Percentiles rank a stretch among this genome's conserved stretches.
phyloP scores from a whole-genome alignment of 768 basidiomycete genomes.

The Trametes sanguinea region DNA sequence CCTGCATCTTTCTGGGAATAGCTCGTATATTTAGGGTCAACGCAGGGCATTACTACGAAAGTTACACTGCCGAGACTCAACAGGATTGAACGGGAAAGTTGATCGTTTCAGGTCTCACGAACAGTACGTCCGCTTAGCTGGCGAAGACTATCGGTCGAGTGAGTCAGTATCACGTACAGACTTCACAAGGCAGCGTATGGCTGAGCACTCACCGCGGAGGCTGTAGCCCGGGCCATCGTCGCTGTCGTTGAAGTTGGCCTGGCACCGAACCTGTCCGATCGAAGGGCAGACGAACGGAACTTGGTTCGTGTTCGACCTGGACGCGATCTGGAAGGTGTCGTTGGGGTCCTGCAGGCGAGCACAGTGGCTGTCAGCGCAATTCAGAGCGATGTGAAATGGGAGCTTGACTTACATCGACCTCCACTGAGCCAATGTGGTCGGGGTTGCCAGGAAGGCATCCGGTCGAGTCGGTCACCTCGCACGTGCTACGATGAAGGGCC shows the following conservation, averaged over 20 bases:
- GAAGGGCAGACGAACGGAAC: conserved; percentile 13
- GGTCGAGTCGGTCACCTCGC: conserved; percentile 7
- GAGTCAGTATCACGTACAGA: too few species aligned
- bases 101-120: too few species aligned
- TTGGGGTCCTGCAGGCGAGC: neutral
- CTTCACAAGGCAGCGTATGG: too few species aligned
- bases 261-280: conserved; percentile 11
- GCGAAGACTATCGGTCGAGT: too few species aligned
- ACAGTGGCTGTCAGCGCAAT: too few species aligned
- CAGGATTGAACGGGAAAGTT: too few species aligned
- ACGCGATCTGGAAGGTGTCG: conserved; percentile 10
- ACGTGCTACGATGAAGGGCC: neutral
- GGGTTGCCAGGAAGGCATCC: conserved; percentile 10
- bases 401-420: conserved; percentile 4
- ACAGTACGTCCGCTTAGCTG: too few species aligned
- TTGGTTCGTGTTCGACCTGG: conserved; percentile 2
- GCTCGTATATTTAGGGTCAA: too few species aligned
- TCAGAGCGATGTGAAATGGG: accelerated
- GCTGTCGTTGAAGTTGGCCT: conserved; percentile 20
- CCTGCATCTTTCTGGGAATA: too few species aligned
- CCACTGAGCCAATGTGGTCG: conserved; percentile 8
- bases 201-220: conserved; percentile 8
- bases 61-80: too few species aligned
- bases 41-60: too few species aligned
- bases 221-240: conserved; percentile 17